phyloP scores from a whole-genome alignment of 371 early-diverging fungal genomes.

The Fennellomyces sp. region DNA sequence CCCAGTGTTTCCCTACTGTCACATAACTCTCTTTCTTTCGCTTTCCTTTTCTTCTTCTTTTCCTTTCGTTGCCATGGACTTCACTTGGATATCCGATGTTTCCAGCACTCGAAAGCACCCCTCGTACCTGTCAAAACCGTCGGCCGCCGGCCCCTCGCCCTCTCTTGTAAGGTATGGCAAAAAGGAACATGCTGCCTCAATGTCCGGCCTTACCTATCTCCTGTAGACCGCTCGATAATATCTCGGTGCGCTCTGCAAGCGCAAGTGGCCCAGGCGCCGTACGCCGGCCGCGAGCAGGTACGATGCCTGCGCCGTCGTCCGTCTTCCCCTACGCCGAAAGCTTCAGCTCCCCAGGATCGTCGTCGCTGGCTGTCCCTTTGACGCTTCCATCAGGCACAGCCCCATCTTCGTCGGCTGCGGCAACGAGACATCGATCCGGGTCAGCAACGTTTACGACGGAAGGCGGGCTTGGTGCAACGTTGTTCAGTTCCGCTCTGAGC shows the following conservation, averaged over 20 bases:
- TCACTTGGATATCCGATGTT: conserved; percentile 23
- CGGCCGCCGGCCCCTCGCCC: conserved; percentile 1
- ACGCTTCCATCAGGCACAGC: conserved; percentile 7
- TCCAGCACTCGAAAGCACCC: conserved; percentile 17
- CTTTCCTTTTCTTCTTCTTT: conserved; percentile 5
- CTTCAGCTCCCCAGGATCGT: not conserved
- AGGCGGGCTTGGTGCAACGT: conserved; percentile 52
- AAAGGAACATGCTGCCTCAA: not conserved
- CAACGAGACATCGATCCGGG: conserved; percentile 51
- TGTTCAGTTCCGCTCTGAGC: conserved; percentile 34
- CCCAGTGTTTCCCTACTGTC: not conserved
- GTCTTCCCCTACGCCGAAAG: not conserved
- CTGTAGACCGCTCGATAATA: not conserved
- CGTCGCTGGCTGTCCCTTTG: conserved; percentile 6
- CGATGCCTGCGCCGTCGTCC: conserved; percentile 35
- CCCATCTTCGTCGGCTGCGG: conserved; percentile 4
- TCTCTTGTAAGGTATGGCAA: conserved; percentile 3
- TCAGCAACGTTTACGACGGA: conserved; percentile 42
- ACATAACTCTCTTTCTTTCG: conserved; percentile 2
- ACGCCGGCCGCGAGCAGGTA: conserved; percentile 44
- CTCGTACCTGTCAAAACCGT: conserved; percentile 6
- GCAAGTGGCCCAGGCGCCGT: not conserved
- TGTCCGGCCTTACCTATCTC: not conserved
- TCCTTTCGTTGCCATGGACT: conserved; percentile 16
- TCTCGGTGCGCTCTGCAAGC: not conserved